Percentiles rank a stretch among this genome's conserved stretches.
Evolutionary conservation across 495 filamentous ascomycete species (phyloP).

Genomic region (Neurospora tetraspora): DNA sequence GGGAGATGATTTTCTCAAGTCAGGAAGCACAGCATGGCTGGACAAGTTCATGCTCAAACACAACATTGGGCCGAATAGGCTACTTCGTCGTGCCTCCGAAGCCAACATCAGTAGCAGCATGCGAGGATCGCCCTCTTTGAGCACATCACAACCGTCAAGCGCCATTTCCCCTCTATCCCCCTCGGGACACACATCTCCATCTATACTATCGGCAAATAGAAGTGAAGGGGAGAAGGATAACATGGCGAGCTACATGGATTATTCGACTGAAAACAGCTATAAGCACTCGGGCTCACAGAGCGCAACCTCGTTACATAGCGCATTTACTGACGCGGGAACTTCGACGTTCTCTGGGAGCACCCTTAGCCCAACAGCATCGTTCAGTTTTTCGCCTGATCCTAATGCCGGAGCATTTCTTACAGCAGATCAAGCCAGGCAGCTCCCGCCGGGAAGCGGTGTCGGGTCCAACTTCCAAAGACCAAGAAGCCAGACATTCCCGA

Average conservation of each 20-base stretch:
- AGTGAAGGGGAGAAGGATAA: constrained; percentile 53
- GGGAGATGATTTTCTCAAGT: constrained; percentile 62
- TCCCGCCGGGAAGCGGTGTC: constrained; percentile 30
- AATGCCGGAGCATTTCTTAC: constrained; percentile 60
- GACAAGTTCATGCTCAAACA: constrained; percentile 97
- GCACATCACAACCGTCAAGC: constrained; percentile 55
- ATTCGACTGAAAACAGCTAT: constrained; percentile 38
- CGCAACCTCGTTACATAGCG: constrained; percentile 44
- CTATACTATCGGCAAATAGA: constrained; percentile 54
- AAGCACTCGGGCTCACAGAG: constrained; percentile 47
- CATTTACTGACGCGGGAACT: constrained; percentile 50
- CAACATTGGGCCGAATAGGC: constrained; percentile 52
- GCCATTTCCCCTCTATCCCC: constrained; percentile 69
- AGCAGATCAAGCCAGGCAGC: constrained; percentile 52
- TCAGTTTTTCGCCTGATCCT: constrained; percentile 67
- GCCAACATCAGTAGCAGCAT: constrained; percentile 51
- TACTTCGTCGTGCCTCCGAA: constrained; percentile 62
- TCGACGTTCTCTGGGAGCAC: constrained; percentile 65
- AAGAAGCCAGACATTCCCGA: constrained; percentile 86
- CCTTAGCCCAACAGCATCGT: constrained; percentile 77
- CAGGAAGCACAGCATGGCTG: constrained; percentile 69
- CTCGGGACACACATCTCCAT: constrained; percentile 49
- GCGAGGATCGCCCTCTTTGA: constrained; percentile 41
- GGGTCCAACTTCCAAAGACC: constrained; percentile 58
- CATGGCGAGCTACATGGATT: constrained; percentile 39